Percentiles rank a stretch among this genome's conserved stretches.
phyloP scores from a whole-genome alignment of 1,139 yeast genomes.

The Blastobotrys proliferans region DNA sequence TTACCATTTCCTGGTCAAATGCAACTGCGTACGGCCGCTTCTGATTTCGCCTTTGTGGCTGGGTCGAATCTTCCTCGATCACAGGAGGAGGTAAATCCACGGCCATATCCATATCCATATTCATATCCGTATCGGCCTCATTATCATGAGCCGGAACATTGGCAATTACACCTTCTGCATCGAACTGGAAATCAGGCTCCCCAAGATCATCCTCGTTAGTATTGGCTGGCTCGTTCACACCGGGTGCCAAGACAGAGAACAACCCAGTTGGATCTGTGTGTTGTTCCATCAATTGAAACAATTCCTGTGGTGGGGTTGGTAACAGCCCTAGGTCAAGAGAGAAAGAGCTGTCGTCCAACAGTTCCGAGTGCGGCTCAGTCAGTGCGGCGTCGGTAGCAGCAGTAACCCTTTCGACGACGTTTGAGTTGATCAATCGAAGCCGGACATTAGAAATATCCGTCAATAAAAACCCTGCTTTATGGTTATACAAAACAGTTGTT shows the following conservation, averaged over 20 bases:
- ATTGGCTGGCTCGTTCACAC: not conserved
- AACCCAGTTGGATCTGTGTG: not conserved
- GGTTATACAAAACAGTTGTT: conserved; percentile 8
- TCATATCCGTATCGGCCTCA: not conserved
- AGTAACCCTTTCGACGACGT: no score
- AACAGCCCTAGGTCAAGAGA: conserved; percentile 15
- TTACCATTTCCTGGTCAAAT: not conserved
- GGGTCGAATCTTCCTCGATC: no score
- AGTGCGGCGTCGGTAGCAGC: no score
- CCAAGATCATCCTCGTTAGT: conserved; percentile 1
- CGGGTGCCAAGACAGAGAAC: not conserved
- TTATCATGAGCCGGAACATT: not conserved
- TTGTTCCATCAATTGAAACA: not conserved
- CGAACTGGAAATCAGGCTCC: conserved; percentile 6
- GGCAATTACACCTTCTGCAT: conserved; percentile 4
- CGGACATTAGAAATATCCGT: conserved; percentile 2
- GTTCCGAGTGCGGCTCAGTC: not conserved
- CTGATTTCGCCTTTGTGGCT: no score
- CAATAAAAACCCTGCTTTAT: conserved; percentile 7
- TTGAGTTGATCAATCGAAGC: no score
- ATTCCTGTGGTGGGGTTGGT: conserved; percentile 12
- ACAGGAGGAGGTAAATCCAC: no score
- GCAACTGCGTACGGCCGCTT: not conserved
- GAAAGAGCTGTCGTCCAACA: conserved; percentile 12
- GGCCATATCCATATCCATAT: not conserved